Evolutionary conservation across 768 basidiomycete species (phyloP).

Genomic region (Tubosaeta sp.): DNA sequence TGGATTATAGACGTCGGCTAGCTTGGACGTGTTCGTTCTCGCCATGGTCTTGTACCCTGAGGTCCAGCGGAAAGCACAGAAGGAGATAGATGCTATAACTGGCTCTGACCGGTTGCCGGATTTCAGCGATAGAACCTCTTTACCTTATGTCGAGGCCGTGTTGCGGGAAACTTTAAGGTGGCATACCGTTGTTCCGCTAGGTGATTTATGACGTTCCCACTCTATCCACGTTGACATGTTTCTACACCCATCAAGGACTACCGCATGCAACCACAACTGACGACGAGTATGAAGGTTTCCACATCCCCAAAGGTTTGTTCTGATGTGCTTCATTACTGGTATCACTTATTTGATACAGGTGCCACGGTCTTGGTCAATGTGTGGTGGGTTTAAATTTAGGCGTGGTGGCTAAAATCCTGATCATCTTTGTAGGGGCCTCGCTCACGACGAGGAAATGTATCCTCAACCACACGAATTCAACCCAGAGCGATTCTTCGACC

Average conservation of each 20-base stretch:
- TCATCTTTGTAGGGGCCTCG: conserved; percentile 32
- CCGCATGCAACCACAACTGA: conserved; percentile 19
- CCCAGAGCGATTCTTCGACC: conserved; percentile 36
- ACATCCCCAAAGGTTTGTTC: conserved; percentile 22
- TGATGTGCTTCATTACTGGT: neutral
- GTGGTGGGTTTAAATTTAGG: conserved; percentile 13
- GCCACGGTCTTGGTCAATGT: conserved; percentile 19
- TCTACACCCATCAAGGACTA: conserved; percentile 9
- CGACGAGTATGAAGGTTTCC: conserved; percentile 23
- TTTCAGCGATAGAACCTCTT: conserved; percentile 19
- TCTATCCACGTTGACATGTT: conserved; percentile 1
- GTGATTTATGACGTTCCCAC: conserved; percentile 10
- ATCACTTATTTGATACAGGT: conserved; percentile 7
- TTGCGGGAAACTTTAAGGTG: conserved; percentile 21
- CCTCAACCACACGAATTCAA: conserved; percentile 37
- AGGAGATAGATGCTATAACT: conserved; percentile 22
- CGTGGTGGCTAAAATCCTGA: neutral
- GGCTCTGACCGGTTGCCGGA: conserved; percentile 18
- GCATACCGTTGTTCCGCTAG: conserved; percentile 20
- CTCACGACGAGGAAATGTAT: conserved; percentile 36
- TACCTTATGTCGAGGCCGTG: conserved; percentile 26
- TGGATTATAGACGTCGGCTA: conserved; percentile 16
- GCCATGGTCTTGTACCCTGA: conserved; percentile 28
- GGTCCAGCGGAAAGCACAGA: conserved; percentile 19
- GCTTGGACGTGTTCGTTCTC: conserved; percentile 23